Evolutionary conservation across 768 basidiomycete species (phyloP).

Genomic region (Lentinula edodes): DNA sequence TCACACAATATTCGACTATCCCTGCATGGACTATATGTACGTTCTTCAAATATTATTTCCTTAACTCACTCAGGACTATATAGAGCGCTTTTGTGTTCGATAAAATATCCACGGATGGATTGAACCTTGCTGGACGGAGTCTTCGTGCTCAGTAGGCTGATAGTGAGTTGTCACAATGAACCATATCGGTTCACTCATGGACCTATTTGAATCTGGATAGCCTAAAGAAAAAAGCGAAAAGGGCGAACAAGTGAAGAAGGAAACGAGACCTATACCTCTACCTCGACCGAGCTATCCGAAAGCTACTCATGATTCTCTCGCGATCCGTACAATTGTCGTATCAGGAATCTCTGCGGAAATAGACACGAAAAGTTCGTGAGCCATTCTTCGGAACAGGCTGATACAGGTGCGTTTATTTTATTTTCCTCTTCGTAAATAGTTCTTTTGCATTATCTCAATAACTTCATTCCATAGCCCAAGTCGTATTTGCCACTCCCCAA

Average conservation of each 20-base stretch:
- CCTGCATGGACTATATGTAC: constrained; percentile 54
- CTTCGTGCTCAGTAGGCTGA: constrained; percentile 80
- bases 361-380: constrained; percentile 45
- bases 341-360: constrained; percentile 64
- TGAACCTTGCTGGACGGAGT: constrained; percentile 45
- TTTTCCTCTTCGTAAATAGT: neutral
- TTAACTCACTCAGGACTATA: constrained; percentile 6
- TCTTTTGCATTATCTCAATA: neutral
- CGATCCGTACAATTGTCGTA: constrained; percentile 75
- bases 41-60: constrained; percentile 22
- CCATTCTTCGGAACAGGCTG: constrained; percentile 33
- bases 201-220: constrained; percentile 17
- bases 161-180: constrained; percentile 48
- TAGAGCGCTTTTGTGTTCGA: constrained; percentile 9
- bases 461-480: constrained; percentile 44
- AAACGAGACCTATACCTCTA: constrained; percentile 31
- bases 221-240: constrained; percentile 35
- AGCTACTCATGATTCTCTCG: constrained; percentile 61
- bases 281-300: constrained; percentile 27
- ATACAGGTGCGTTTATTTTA: constrained; percentile 39
- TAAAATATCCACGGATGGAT: neutral
- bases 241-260: constrained; percentile 33
- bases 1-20: no score
- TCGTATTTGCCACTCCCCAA: constrained; percentile 66
- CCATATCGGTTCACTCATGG: neutral